Percentiles rank a stretch among this genome's conserved stretches.
Evolutionary conservation across 2,329 filamentous ascomycete genomes (phyloP).

Genomic region (Massarina eburnea): DNA sequence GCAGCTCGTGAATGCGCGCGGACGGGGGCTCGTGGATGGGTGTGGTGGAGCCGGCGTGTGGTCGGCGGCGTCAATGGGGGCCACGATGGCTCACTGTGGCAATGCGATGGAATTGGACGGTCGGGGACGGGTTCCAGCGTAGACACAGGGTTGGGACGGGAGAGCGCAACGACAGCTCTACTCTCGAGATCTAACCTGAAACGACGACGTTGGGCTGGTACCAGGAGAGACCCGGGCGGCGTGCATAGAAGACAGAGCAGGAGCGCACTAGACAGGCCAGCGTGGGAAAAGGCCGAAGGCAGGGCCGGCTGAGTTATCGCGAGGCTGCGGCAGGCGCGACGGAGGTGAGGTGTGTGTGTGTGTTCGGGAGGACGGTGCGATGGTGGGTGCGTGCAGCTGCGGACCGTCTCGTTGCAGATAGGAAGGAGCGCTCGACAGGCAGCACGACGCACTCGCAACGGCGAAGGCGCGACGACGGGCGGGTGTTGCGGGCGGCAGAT

Average conservation of each 20-base stretch:
- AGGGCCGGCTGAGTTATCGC: not conserved
- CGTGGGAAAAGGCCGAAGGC: not conserved
- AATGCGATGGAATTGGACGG: constrained; percentile 10
- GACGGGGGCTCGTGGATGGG: constrained; percentile 3
- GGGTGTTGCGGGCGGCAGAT: constrained; percentile 1
- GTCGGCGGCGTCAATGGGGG: constrained; percentile 15
- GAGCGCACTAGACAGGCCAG: constrained; percentile 6
- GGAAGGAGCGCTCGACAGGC: not conserved
- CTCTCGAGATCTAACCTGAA: constrained; percentile 34
- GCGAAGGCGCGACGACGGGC: too few species aligned
- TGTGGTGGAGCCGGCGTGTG: constrained; percentile 4
- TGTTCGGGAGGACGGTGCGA: not conserved
- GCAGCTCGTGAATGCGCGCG: constrained; percentile 5
- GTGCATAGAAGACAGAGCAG: not conserved
- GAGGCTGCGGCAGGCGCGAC: not conserved
- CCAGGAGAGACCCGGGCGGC: constrained; percentile 1
- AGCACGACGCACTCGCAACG: not conserved
- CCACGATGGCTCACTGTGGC: constrained; percentile 9
- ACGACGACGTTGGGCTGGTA: constrained; percentile 26
- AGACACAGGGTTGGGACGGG: constrained; percentile 16
- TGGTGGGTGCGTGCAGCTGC: not conserved
- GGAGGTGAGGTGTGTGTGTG: too few species aligned
- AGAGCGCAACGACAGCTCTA: constrained; percentile 21
- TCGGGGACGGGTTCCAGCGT: constrained; percentile 18
- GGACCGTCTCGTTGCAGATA: not conserved